Conservation (phyloP, 2,329 filamentous ascomycete genomes). For the Talaromyces pinophilus region DNA sequence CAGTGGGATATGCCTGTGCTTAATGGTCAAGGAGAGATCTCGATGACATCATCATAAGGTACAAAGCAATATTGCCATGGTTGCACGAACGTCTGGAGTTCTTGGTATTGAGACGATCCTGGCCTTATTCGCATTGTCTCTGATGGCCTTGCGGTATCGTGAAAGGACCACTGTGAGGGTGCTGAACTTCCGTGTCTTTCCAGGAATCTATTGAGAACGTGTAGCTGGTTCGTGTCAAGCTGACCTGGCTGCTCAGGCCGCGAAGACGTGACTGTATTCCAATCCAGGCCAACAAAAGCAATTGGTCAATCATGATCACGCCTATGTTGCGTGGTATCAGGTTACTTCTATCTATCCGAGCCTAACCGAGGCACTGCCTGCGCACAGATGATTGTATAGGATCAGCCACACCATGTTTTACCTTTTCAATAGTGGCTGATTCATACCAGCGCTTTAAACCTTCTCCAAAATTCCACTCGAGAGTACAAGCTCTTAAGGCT, state of each 20-base stretch:
- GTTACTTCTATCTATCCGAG: background rate
- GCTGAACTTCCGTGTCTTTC: background rate
- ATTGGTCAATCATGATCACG: background rate
- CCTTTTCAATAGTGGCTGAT: conserved; percentile 8
- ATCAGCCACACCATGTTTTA: background rate
- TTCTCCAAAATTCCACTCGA: background rate
- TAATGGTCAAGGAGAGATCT: background rate
- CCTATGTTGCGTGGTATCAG: background rate
- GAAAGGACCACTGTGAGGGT: background rate
- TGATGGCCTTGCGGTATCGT: conserved; percentile 8
- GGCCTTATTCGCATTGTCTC: background rate
- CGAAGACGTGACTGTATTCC: background rate
- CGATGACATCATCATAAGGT: conserved; percentile 10
- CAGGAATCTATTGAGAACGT: conserved; percentile 6
- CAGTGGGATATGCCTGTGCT: background rate
- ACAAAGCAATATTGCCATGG: conserved; percentile 10
- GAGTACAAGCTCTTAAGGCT: background rate
- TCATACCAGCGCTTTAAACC: background rate
- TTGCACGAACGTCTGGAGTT: conserved; percentile 5
- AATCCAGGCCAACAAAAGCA: background rate
- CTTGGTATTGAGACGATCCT: conserved; percentile 22
- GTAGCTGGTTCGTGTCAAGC: conserved; percentile 12
- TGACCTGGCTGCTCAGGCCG: background rate
- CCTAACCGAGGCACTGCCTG: background rate
- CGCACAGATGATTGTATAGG: background rate